Percentiles rank a stretch among this genome's conserved stretches.
Conservation (phyloP, 2,329 filamentous ascomycete species). For the Cylindrodendrum hubeiense region DNA sequence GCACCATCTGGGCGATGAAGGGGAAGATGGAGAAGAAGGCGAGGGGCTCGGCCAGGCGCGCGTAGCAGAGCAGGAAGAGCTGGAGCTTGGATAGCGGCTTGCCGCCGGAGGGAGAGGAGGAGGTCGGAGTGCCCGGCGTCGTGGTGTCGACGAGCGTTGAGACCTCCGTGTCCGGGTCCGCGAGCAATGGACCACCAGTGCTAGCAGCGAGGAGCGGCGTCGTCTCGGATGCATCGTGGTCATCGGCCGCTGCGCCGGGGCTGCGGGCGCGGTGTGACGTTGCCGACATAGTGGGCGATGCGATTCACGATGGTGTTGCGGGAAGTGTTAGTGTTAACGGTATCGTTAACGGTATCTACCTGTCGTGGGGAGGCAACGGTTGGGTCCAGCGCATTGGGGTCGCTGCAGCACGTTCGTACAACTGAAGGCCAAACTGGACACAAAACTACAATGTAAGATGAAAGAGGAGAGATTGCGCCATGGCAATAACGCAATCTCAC, state of each 20-base stretch:
- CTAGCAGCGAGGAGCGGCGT: conserved; percentile 39
- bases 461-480: too few relatives aligned
- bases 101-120: conserved; percentile 13
- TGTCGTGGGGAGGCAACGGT: neutral
- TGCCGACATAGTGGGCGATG: neutral
- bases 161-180: conserved; percentile 40
- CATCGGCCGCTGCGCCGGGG: too few relatives aligned
- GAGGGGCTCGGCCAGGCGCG: conserved; percentile 79
- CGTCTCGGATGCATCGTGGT: conserved; percentile 32
- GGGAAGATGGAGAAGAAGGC: conserved; percentile 89
- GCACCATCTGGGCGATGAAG: conserved; percentile 83
- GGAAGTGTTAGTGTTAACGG: too few relatives aligned
- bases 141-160: conserved; percentile 41
- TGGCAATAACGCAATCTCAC: neutral
- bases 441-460: neutral
- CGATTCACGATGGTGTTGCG: too few relatives aligned
- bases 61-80: conserved; percentile 79
- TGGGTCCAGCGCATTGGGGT: neutral
- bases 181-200: conserved; percentile 22
- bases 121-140: conserved; percentile 23
- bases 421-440: neutral
- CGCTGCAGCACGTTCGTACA: too few relatives aligned
- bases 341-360: too few relatives aligned
- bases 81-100: conserved; percentile 64
- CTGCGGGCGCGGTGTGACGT: conserved; percentile 33